Evolutionary conservation across 768 basidiomycete genomes (phyloP), one percentile per base, ranked within the genome.

Genomic region (Russula ochroleuca): DNA sequence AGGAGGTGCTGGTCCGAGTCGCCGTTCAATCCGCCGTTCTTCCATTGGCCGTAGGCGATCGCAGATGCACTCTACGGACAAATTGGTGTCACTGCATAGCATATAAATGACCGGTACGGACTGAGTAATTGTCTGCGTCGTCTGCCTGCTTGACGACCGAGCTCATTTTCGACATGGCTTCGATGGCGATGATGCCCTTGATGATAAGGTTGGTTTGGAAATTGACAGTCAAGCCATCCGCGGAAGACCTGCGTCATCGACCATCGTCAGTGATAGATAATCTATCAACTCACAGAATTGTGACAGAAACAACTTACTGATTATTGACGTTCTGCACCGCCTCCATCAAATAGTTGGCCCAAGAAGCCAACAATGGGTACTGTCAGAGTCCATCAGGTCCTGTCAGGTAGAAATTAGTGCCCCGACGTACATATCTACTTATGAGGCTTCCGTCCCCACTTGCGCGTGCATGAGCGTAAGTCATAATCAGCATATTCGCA

Each of bases 201-300:
- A 87, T 83, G 5, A 85, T 86, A 28, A 87, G 76, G 69, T 87
- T 87, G 17, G 86, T 87, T 69, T 86, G 84, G 68, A 87, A 86
- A 9, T 78, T 78, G 14, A 35, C 63, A 2, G 45, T 33, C 11
- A 52, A 19, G 1, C 19, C 15, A 49, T 71, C 67, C 1, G 65
- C 62, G 13, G 61, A 55, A 8, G 35, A 6, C 38, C 70, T 68
- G 49, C 53, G 35, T n/a, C n/a, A 41, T 23, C 53, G 17, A 49
- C 51, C 61, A 59, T 62, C 35, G 19, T 64, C 54, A 49, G 40
- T 17, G n/a, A 9, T 14, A 23, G 17, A 9, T 25, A 83, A 73
- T 11, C 75, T 65, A 0, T 80, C 80, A 23, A 80, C 77, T 81
- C 28, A 79, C 77, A 67, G n/a, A n/a, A n/a, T n/a, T n/a, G n/a